Percentiles rank a stretch among this genome's conserved stretches.
Evolutionary conservation across 805 yeast genomes (phyloP).

Genomic region (Kodamaea leandrae): DNA sequence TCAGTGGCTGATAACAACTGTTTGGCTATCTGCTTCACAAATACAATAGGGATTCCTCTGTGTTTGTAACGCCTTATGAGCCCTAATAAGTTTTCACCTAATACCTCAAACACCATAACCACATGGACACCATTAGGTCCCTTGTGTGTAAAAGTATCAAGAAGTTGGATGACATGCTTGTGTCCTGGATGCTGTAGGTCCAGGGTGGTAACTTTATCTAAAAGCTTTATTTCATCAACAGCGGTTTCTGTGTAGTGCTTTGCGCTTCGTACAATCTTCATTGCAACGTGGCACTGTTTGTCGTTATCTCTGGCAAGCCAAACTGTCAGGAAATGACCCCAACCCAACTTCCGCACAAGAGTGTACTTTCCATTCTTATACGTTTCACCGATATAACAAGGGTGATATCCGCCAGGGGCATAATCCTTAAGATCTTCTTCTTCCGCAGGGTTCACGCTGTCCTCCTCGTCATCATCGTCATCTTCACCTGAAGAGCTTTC

Average conservation of each 20-base stretch:
- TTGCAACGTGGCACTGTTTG: conserved; percentile 75
- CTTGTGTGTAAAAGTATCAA: conserved; percentile 79
- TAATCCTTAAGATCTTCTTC: conserved; percentile 90
- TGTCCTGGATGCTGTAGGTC: conserved; percentile 77
- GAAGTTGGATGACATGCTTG: conserved; percentile 69
- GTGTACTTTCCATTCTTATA: conserved; percentile 75
- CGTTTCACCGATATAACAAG: conserved; percentile 82
- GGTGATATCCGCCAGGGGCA: conserved; percentile 92
- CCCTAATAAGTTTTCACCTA: conserved; percentile 90
- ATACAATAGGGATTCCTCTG: conserved; percentile 71
- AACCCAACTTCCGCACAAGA: conserved; percentile 86
- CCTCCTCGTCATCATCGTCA: conserved; percentile 24
- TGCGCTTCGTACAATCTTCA: conserved; percentile 91
- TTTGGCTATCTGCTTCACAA: conserved; percentile 79
- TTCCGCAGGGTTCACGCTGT: conserved; percentile 41
- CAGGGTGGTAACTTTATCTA: conserved; percentile 62
- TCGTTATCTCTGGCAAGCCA: conserved; percentile 75
- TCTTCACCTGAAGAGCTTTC: conserved; percentile 10
- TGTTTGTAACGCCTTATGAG: conserved; percentile 75
- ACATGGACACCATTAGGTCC: conserved; percentile 94
- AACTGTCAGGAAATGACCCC: conserved; percentile 98
- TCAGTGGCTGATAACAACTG: conserved; percentile 73
- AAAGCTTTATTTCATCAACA: conserved; percentile 81
- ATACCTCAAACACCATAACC: conserved; percentile 95
- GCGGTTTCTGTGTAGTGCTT: conserved; percentile 92